A percentile compares a stretch with the other conserved stretches of the same genome.
Conservation (phyloP, 2,329 filamentous ascomycete genomes). For the Cryphonectria carpinicola region DNA sequence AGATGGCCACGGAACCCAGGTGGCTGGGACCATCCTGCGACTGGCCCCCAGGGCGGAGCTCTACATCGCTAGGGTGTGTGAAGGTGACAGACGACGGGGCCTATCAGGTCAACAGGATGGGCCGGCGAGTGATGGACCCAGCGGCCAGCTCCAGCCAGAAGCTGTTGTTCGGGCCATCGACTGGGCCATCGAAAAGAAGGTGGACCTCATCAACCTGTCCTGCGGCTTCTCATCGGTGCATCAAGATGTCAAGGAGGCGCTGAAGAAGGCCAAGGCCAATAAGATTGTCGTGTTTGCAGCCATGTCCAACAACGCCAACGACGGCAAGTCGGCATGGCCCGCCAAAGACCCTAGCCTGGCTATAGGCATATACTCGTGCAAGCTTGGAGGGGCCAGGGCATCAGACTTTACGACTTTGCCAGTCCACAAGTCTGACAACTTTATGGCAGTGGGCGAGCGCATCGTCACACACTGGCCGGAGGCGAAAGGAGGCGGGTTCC, state of each 20-base stretch:
- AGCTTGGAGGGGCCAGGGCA: not conserved
- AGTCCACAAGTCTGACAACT: not conserved
- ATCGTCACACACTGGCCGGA: not conserved
- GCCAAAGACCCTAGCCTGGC: not conserved
- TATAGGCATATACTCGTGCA: not conserved
- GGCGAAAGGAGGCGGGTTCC: not conserved
- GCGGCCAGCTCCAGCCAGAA: too few species aligned
- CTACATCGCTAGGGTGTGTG: too few species aligned
- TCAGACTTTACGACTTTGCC: not conserved
- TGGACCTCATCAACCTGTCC: too few species aligned
- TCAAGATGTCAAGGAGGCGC: not conserved
- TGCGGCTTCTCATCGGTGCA: not conserved
- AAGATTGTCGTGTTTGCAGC: not conserved
- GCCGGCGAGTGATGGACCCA: too few species aligned
- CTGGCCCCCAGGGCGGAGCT: too few species aligned
- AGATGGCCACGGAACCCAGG: too few species aligned
- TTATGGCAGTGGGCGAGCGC: not conserved
- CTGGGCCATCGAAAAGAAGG: too few species aligned
- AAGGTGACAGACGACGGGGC: too few species aligned
- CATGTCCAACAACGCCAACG: not conserved
- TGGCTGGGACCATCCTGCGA: too few species aligned
- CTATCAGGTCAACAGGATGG: too few species aligned
- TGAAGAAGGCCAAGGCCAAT: not conserved
- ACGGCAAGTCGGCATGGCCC: not conserved
- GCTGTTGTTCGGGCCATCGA: too few species aligned